phyloP scores from a whole-genome alignment of 2,329 filamentous ascomycete species.

The Rhynchosporium secalis region DNA sequence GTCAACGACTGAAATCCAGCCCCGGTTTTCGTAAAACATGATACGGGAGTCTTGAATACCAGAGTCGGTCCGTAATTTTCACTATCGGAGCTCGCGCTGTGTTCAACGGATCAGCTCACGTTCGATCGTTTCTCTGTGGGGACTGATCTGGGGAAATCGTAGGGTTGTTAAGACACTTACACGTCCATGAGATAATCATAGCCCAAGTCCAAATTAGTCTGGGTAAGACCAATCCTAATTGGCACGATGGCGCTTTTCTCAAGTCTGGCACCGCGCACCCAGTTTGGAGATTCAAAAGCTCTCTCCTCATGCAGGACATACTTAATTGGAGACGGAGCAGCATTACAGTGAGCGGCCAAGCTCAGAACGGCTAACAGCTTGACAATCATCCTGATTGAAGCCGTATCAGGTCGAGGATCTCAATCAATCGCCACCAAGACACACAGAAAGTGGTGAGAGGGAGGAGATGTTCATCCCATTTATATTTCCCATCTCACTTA shows the following conservation, averaged over 20 bases:
- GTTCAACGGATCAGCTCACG: slow-evolving; percentile 1
- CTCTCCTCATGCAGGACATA: slow-evolving; percentile 33
- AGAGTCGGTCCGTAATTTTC: slow-evolving; percentile 48
- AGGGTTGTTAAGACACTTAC: slow-evolving; percentile 26
- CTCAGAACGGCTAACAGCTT: slow-evolving; percentile 24
- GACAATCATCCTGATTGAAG: slow-evolving; percentile 21
- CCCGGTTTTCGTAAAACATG: slow-evolving; percentile 52
- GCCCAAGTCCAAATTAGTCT: slow-evolving; percentile 47
- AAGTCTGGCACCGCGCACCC: slow-evolving; percentile 27
- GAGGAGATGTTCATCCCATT: no score
- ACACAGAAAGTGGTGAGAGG: no score
- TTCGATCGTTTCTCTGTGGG: background rate
- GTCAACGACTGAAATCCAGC: slow-evolving; percentile 55
- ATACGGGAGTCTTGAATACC: slow-evolving; percentile 45
- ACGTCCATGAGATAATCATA: slow-evolving; percentile 46
- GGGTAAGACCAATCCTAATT: slow-evolving; percentile 47
- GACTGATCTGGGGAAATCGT: no score
- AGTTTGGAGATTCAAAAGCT: slow-evolving; percentile 17
- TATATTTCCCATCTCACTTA: no score
- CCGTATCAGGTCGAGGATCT: no score
- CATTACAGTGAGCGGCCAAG: slow-evolving; percentile 33
- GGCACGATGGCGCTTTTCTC: slow-evolving; percentile 39
- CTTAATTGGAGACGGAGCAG: slow-evolving; percentile 26
- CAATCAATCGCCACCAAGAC: no score
- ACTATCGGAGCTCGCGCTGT: slow-evolving; percentile 44